Evolutionary conservation across 2,329 filamentous ascomycete species (phyloP), one percentile per base, ranked within the genome.

Genomic region (Rhynchosporium graminicola): DNA sequence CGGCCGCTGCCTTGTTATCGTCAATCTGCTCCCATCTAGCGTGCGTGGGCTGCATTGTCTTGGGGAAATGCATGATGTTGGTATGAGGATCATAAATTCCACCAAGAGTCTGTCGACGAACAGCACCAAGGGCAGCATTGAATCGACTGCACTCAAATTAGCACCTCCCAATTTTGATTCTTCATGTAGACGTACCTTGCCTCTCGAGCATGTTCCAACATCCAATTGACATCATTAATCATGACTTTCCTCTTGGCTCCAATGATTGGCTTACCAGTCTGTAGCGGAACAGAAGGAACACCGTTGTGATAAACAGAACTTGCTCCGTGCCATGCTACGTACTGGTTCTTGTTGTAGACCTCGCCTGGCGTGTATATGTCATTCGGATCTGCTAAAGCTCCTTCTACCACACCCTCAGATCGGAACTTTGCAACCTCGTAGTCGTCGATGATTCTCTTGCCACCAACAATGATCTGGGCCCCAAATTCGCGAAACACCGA

Each of bases 401-500:
- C 95, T 75, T 97, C 94, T 2, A 91, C 83, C 31, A 87, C 87
- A 28, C 93, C 94, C 57, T 91, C 87, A 55, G 87, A 88, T 55
- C 87, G 85, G 38, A 89, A 89, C 68, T 87, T 88, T 38, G 87
- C 79, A 43, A 91, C 91, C 67, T 92, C 87, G 77, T 98, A 99
- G 76, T 99, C 95, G 74, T 99, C 95, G 52, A 85, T 82, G 69
- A 99, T 83, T 73, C 88, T 88, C 72, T 88, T 90, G 58, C 95
- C 95, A 26, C 92, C 95, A 28, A 99, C 92, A 61, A 99, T 85
- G 71, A 99, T 99, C 66, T 91, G 86, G 6, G 95, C 91, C 62
- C 95, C 95, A 70, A 99, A 99, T 76, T 99, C 95, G 62, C 95
- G 86, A 76, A 98, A 99, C 15, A 99, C 95, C 1, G 95, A 98